phyloP scores from a whole-genome alignment of 2,329 filamentous ascomycete genomes.

The Grosmannia penicillata region DNA sequence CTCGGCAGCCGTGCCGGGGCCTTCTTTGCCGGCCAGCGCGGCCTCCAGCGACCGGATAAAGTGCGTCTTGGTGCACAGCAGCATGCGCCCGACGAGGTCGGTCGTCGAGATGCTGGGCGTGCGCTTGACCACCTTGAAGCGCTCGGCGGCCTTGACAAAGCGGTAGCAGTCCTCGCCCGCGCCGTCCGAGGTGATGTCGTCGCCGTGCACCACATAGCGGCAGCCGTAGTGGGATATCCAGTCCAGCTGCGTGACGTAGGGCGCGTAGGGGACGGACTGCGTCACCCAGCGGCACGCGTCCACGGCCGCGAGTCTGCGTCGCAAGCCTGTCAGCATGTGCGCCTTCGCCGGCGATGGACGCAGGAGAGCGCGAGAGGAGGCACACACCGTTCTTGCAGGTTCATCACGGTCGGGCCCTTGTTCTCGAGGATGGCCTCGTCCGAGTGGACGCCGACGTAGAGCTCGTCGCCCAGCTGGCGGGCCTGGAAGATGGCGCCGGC shows the following conservation, averaged over 20 bases:
- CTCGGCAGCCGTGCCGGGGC: slow-evolving; percentile 53
- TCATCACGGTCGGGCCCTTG: slow-evolving; percentile 98
- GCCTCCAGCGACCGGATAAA: slow-evolving; percentile 72
- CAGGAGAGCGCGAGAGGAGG: not conserved
- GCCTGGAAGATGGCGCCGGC: slow-evolving; percentile 95
- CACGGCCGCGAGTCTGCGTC: slow-evolving; percentile 63
- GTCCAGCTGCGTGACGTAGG: slow-evolving; percentile 84
- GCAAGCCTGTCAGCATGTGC: slow-evolving; percentile 3
- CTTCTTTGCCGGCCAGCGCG: slow-evolving; percentile 55
- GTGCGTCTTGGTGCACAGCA: slow-evolving; percentile 87
- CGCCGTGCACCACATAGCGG: slow-evolving; percentile 47
- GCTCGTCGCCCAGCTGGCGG: slow-evolving; percentile 73
- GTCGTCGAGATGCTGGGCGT: slow-evolving; percentile 96
- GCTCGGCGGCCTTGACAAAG: slow-evolving; percentile 83
- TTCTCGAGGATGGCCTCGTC: slow-evolving; percentile 92
- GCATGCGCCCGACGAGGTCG: slow-evolving; percentile 94
- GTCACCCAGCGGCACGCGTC: slow-evolving; percentile 95
- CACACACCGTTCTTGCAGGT: slow-evolving; percentile 63
- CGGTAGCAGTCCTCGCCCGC: slow-evolving; percentile 93
- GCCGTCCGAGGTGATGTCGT: slow-evolving; percentile 48
- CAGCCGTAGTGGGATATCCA: slow-evolving; percentile 96
- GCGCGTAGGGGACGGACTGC: slow-evolving; percentile 65
- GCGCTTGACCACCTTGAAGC: slow-evolving; percentile 93
- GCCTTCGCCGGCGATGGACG: too few relatives aligned
- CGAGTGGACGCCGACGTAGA: slow-evolving; percentile 86